Base-by-base conservation (phyloP, 2,329 filamentous ascomycete genomes). In the Sclerotinia sclerotiorum region DNA sequence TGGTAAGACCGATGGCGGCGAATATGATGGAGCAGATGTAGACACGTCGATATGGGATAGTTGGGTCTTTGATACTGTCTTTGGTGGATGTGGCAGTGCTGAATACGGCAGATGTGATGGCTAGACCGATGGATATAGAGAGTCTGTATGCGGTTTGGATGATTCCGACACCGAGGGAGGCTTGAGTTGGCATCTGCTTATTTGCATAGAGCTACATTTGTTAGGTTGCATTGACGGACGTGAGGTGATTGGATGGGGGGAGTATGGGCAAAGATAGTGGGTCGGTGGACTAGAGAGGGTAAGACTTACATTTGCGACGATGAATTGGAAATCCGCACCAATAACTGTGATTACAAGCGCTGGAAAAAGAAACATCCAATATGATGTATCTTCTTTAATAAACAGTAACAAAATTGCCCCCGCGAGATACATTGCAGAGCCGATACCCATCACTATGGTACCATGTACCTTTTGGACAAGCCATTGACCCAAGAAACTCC, bases 321-420 rank as follows among this genome's bases (percentile, higher is more conserved):
- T 90, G 77, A 90, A 91, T 69, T 90, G 85, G 46, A 91, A 84
- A 74, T 91, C 89, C 0, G 88, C 88, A 1, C 89, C 89, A 5
- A 89, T 79, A 1, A 90, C 88, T 29, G 84, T 83, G 35, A 91
- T 77, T 21, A 87, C 77, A 51, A 90, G 77, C 0, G 83, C 83
- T 0, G 88, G 87, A 74, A 91, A 91, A 7, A 85, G 82, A 69
- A 89, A 87, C 0, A 84, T 84, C 88, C 88, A 91, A 76, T 91
- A 91, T 24, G 80, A 82, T 67, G 83, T 83, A 13, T 84, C 80
- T 1, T 82, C 75, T 51, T 80, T 78, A 73, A 89, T 86, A 61
- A 90, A 82, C 0, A 85, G 84, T 48, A 88, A 80, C 7, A 91
- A 80, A 0, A 87, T 77, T 71, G 78, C 78, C 21, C 79, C 79